phyloP scores from a whole-genome alignment of 2,329 filamentous ascomycete species.

The Sporothrix humicola region DNA sequence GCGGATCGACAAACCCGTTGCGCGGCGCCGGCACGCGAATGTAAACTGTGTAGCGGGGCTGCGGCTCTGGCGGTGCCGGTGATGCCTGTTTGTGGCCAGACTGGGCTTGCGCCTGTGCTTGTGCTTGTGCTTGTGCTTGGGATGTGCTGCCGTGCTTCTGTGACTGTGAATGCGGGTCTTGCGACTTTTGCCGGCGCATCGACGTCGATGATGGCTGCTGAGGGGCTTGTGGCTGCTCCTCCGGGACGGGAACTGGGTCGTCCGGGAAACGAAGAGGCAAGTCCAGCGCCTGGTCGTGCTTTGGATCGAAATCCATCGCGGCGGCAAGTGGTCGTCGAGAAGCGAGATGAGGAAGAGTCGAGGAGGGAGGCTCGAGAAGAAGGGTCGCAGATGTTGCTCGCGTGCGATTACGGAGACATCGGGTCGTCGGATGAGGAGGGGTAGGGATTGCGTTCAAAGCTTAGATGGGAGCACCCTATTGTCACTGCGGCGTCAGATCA shows the following conservation, averaged over 20 bases:
- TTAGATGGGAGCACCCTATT: too few species aligned
- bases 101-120: background rate
- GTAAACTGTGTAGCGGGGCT: constrained; percentile 69
- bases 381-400: background rate
- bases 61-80: constrained; percentile 51
- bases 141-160: background rate
- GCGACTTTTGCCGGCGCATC: constrained; percentile 23
- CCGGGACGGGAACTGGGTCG: constrained; percentile 26
- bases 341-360: background rate
- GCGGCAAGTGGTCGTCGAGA: background rate
- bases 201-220: background rate
- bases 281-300: constrained; percentile 36
- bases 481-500: too few species aligned
- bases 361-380: background rate
- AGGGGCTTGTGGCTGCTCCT: background rate
- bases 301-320: constrained; percentile 34
- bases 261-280: constrained; percentile 37
- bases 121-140: background rate
- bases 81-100: background rate
- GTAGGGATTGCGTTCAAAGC: background rate
- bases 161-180: constrained; percentile 13
- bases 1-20: constrained; percentile 87
- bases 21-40: constrained; percentile 88
- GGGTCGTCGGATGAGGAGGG: background rate
- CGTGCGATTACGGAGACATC: constrained; percentile 17